phyloP scores from a whole-genome alignment of 768 basidiomycete species.

The Trametes cingulata region DNA sequence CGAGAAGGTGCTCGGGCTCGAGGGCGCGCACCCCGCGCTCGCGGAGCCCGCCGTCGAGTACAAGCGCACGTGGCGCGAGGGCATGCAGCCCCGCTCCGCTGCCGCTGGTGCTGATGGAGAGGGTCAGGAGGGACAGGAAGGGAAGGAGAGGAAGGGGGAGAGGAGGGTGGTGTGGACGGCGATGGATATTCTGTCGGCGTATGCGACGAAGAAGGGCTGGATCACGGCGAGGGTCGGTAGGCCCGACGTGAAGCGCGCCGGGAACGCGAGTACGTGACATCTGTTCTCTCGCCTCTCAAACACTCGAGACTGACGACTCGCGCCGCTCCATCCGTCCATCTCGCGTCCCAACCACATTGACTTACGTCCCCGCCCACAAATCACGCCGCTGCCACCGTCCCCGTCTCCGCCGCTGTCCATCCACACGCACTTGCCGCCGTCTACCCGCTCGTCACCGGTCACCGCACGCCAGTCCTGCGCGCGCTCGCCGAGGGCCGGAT shows the following conservation, averaged over 20 bases:
- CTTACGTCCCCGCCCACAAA: not conserved
- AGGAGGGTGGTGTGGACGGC: constrained; percentile 66
- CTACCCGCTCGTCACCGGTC: not conserved
- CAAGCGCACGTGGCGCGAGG: constrained; percentile 77
- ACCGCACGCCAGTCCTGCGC: constrained; percentile 64
- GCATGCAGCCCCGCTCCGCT: constrained; percentile 30
- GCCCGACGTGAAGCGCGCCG: constrained; percentile 86
- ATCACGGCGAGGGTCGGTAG: constrained; percentile 90
- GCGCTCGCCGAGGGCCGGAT: constrained; percentile 80
- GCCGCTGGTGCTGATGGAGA: no score
- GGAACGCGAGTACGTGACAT: constrained; percentile 76
- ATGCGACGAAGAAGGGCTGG: constrained; percentile 78
- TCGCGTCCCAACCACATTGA: not conserved
- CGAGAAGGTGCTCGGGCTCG: constrained; percentile 65
- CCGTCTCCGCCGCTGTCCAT: no score
- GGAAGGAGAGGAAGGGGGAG: constrained; percentile 20
- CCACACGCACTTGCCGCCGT: no score
- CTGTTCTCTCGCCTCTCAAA: not conserved
- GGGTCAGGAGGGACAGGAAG: no score
- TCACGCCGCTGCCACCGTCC: not conserved
- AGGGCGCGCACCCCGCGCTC: constrained; percentile 44
- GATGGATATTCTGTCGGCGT: constrained; percentile 79
- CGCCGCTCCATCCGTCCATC: not conserved
- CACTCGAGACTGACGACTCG: not conserved
- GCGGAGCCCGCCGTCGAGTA: constrained; percentile 43